A percentile compares a stretch with the other conserved stretches of the same genome.
phyloP scores from a whole-genome alignment of 768 basidiomycete genomes.

The Aureoboletus auriporus region DNA sequence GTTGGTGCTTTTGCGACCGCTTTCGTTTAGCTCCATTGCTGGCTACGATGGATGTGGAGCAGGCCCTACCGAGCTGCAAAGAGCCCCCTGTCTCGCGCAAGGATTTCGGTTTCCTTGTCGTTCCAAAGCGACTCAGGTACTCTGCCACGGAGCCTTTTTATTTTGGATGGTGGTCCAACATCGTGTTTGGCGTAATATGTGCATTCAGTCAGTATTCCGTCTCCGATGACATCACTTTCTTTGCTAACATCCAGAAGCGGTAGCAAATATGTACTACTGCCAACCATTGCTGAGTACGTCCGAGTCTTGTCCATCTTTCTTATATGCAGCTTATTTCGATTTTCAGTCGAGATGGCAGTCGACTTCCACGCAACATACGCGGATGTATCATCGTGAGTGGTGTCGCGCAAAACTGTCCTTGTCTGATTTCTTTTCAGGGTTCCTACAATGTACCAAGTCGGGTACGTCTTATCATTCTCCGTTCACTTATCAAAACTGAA shows the following conservation, averaged over 20 bases:
- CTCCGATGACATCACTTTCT: not conserved
- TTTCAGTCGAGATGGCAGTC: conserved; percentile 30
- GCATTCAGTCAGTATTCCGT: conserved; percentile 15
- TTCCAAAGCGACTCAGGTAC: conserved; percentile 15
- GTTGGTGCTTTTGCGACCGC: not conserved
- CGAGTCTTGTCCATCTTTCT: not conserved
- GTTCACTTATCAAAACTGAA: not conserved
- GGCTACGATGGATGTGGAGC: conserved; percentile 17
- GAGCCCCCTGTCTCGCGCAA: conserved; percentile 1
- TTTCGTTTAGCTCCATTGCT: conserved; percentile 1
- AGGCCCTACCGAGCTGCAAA: not conserved
- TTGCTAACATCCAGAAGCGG: conserved; percentile 23
- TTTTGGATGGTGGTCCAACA: conserved; percentile 12
- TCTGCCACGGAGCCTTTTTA: conserved; percentile 4
- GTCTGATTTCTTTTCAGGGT: conserved; percentile 35
- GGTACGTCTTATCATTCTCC: conserved; percentile 34
- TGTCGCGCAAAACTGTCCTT: not conserved
- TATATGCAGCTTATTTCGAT: not conserved
- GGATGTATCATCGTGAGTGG: conserved; percentile 28
- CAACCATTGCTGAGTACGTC: conserved; percentile 71
- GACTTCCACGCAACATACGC: conserved; percentile 32
- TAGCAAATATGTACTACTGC: conserved; percentile 76
- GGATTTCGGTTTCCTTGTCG: conserved; percentile 10
- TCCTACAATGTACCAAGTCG: conserved; percentile 62
- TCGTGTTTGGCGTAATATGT: conserved; percentile 16